Base-by-base conservation (phyloP, 805 yeast species). In the Tetrapisispora nanseiensis region DNA sequence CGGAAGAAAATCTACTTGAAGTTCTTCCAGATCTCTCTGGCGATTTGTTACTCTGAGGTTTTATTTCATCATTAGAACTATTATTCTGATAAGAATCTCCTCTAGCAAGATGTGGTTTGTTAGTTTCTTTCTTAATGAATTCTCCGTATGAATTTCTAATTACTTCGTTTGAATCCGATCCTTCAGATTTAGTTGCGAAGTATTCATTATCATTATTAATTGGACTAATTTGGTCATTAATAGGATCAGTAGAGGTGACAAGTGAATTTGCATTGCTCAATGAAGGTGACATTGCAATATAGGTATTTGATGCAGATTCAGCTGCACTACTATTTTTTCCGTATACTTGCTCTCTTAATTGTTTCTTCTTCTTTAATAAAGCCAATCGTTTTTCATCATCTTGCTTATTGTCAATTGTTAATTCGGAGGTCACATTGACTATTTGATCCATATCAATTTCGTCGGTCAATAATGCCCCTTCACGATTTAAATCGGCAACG, bases 81-180 rank as follows among this genome's bases (percentile, higher is more conserved):
- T 78, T 75, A 51, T 74, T 72, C 51, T 80, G 83, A 56, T 82
- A 82, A 1, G 87, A 78, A 48, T 81, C 89, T 29, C 90, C 92
- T 46, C 83, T 69, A 2, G 90, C 89, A 52, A 82, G 67, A 61
- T 81, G 85, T 1, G 87, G 86, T 43, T 56, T 67, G 11, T 54
- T 53, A 3, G 55, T 51, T 32, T 49, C 43, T 42, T 50, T 50
- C n/a, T 45, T 43, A 39, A 59, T 56, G 23, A 48, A 44, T 42
- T 57, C 60, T 28, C 63, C 63, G 38, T 54, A 51, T 2, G 62
- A 59, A 45, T 59, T 59, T 36, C 59, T 52, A 21, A 59, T 54
- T 11, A 48, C 27, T 8, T 34, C 24, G 2, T 22, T 18, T 12
- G 27, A 22, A 13, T 39, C 19, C 9, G 30, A 10, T n/a, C 9